Conservation (phyloP, 352 stramenopile genomes). For the Globisporangium splendens region DNA sequence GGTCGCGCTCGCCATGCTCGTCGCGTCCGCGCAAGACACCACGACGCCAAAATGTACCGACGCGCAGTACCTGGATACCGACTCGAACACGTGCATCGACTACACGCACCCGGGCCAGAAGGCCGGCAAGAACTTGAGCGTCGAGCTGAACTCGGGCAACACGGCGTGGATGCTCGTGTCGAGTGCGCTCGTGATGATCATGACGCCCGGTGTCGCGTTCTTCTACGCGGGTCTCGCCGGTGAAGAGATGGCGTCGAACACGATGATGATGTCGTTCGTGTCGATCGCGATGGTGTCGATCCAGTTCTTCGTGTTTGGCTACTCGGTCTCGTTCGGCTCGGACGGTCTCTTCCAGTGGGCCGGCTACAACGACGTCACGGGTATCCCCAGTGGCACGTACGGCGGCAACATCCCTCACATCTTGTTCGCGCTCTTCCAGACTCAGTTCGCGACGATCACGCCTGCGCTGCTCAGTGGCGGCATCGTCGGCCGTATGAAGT, state of each 20-base stretch:
- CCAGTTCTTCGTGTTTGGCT: constrained; percentile 78
- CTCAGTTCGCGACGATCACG: constrained; percentile 80
- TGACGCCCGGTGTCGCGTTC: constrained; percentile 65
- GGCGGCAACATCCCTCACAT: constrained; percentile 59
- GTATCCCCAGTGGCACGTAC: constrained; percentile 43
- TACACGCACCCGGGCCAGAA: constrained; percentile 34
- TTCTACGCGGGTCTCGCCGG: constrained; percentile 80
- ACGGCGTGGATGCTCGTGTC: constrained; percentile 60
- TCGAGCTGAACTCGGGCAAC: constrained; percentile 42
- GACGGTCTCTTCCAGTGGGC: constrained; percentile 58
- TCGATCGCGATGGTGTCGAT: constrained; percentile 77
- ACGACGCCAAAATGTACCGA: constrained; percentile 5
- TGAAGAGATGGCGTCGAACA: constrained; percentile 73
- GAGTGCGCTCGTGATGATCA: constrained; percentile 63
- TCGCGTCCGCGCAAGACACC: constrained; percentile 5
- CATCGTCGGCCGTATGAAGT: constrained; percentile 85
- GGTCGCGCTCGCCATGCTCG: constrained; percentile 12
- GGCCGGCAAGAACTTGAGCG: constrained; percentile 25
- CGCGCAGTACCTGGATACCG: constrained; percentile 37
- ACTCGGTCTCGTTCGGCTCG: constrained; percentile 60
- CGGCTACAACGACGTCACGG: constrained; percentile 53
- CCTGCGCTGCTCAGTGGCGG: constrained; percentile 71
- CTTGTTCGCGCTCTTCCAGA: constrained; percentile 80
- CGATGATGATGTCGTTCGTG: constrained; percentile 78
- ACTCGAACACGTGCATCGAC: constrained; percentile 32